Percentiles rank a stretch among this genome's conserved stretches.
These are phyloP conservation scores for Xylaria telfairii DNA, from an alignment of 495 filamentous ascomycete genomes.

Conservation along the genomic window DNA sequence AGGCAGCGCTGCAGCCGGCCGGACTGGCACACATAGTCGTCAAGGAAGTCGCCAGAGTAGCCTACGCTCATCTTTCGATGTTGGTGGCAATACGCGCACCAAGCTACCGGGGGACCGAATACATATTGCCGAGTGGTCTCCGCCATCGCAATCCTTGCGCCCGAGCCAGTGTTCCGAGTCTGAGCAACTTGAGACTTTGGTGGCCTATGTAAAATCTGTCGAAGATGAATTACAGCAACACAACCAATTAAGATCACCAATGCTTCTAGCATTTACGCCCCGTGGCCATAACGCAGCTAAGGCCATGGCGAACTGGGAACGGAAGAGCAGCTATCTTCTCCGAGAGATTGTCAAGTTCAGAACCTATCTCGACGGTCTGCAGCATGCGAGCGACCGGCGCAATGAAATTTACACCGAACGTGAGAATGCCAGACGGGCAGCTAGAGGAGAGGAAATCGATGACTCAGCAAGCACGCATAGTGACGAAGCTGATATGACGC, in stretches of 20 bases:
- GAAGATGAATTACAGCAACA: conserved; percentile 86
- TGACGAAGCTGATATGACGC: conserved; percentile 21
- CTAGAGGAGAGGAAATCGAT: conserved; percentile 43
- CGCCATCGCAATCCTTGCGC: conserved; percentile 88
- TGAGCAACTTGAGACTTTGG: conserved; percentile 79
- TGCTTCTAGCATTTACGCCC: conserved; percentile 89
- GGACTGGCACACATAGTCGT: conserved; percentile 51
- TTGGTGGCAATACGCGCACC: conserved; percentile 60
- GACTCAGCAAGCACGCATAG: conserved; percentile 31
- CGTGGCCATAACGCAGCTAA: conserved; percentile 80
- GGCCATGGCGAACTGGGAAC: conserved; percentile 95
- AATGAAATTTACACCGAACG: conserved; percentile 57
- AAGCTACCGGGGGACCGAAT: conserved; percentile 86
- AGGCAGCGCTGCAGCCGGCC: conserved; percentile 47
- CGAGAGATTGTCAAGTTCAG: conserved; percentile 96
- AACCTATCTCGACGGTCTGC: conserved; percentile 87
- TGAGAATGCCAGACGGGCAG: conserved; percentile 46
- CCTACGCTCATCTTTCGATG: conserved; percentile 52
- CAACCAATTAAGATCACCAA: conserved; percentile 82
- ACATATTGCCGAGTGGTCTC: conserved; percentile 88
- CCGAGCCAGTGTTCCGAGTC: conserved; percentile 76
- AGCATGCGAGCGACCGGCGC: conserved; percentile 48
- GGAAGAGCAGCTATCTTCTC: conserved; percentile 87
- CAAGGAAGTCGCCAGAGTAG: conserved; percentile 43
- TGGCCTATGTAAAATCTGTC: conserved; percentile 80